These are phyloP conservation scores for Amanita inopinata DNA, from an alignment of 768 basidiomycete genomes.

Conservation along the genomic window DNA sequence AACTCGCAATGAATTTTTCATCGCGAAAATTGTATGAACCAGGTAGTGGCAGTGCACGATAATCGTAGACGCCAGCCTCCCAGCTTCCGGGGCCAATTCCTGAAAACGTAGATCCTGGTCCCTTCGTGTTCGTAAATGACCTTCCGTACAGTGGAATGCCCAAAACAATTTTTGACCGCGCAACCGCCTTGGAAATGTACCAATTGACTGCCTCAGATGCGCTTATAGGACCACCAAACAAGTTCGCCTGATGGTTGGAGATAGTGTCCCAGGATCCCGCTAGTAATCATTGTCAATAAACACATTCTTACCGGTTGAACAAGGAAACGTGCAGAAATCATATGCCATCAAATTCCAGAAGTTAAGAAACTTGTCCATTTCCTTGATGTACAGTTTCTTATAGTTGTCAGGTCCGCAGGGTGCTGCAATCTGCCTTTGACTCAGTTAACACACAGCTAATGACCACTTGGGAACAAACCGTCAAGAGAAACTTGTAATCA, in stretches of 20 bases:
- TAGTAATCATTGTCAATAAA: constrained; percentile 17
- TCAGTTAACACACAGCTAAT: constrained; percentile 6
- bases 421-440: constrained; percentile 68
- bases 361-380: constrained; percentile 84
- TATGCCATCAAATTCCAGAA: constrained; percentile 99
- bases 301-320: neutral
- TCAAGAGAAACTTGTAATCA: constrained; percentile 60
- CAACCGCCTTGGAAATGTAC: constrained; percentile 65
- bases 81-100: constrained; percentile 85
- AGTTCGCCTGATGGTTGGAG: constrained; percentile 80
- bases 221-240: constrained; percentile 60
- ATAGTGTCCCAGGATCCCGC: constrained; percentile 69
- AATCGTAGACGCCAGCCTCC: constrained; percentile 91
- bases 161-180: constrained; percentile 72
- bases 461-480: constrained; percentile 34
- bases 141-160: constrained; percentile 94
- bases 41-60: constrained; percentile 77
- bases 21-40: constrained; percentile 61
- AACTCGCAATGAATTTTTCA: constrained; percentile 62
- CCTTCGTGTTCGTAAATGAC: constrained; percentile 77
- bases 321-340: constrained; percentile 51
- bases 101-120: constrained; percentile 69
- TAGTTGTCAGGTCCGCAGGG: constrained; percentile 89
- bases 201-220: constrained; percentile 56
- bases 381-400: constrained; percentile 61